Evolutionary conservation across 129 eudicot species (phyloP), one percentile per base, ranked within the genome.

Genomic region (Apium graveolens): DNA sequence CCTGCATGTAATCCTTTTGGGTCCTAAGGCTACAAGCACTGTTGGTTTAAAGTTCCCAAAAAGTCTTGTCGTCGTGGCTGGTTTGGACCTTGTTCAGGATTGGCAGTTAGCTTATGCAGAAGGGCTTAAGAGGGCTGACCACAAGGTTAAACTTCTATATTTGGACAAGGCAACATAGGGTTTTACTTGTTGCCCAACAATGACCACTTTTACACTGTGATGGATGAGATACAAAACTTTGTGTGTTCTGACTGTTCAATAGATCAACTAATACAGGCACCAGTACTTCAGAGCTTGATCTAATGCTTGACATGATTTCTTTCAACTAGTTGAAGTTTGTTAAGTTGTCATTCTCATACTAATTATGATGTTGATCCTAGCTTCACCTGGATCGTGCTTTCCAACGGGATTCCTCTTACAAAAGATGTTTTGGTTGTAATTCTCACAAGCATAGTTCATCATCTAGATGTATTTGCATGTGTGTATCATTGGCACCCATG

Each of bases 1-100:
- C 92, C 92, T 18, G 88, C 90, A 5, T 88, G 92, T 78, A 88
- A 88, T 76, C 90, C 90, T 20, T 88, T 88, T 76, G n/a, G 92
- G 92, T 69, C 92, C 92, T 32, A 79, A 78, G 39, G 88, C 90
- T 80, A 68, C 76, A 63, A 80, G 53, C 34, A 84, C 86, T 32
- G 88, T 80, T 80, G 92, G 85, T 53, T 32, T 88, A 5, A 76
- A 80, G 45, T 86, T 86, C 49, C 92, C 46, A 87, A 63, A 63
- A 63, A 63, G 70, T 63, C 38, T 63, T 27, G 70, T 63, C 29
- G 34, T 27, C 8, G 70, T 88, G 57, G 90, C 92, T 17, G 92
- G 92, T 65, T 84, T 86, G 80, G 92, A 88, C 77, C 78, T 88
- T 32, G 78, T 88, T 81, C 92, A 88, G 43, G 92, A 88, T 65